Evolutionary conservation across 2,329 filamentous ascomycete species (phyloP).

Genomic region (Alternaria brassicicola): DNA sequence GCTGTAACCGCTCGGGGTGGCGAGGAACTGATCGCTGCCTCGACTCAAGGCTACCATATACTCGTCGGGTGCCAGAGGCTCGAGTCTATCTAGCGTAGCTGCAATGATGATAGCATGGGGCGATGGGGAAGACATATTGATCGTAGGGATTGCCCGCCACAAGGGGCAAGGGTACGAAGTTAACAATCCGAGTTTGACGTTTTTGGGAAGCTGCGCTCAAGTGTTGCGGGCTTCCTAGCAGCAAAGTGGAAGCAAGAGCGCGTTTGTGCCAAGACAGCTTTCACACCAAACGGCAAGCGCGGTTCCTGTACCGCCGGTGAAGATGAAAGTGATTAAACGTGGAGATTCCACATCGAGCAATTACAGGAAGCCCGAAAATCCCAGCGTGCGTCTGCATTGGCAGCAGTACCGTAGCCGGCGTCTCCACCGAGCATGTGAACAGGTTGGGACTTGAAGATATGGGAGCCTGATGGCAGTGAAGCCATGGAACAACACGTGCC

Average conservation of each 20-base stretch:
- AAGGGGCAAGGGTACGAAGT: background rate
- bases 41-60: slow-evolving; percentile 39
- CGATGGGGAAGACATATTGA: slow-evolving; percentile 8
- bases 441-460: background rate
- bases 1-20: slow-evolving; percentile 36
- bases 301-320: background rate
- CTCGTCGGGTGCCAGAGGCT: slow-evolving; percentile 23
- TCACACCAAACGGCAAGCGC: background rate
- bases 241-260: slow-evolving; percentile 12
- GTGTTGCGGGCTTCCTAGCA: background rate
- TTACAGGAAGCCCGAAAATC: background rate
- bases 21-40: slow-evolving; percentile 29
- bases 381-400: background rate
- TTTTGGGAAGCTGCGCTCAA: background rate
- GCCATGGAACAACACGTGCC: background rate
- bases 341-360: background rate
- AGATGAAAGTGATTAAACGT: background rate
- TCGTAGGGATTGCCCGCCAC: background rate
- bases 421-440: background rate
- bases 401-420: background rate
- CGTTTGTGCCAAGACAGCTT: slow-evolving; percentile 21
- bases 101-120: slow-evolving; percentile 3
- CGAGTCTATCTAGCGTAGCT: slow-evolving; percentile 18
- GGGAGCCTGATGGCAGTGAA: background rate
- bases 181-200: background rate